A percentile compares a stretch with the other conserved stretches of the same genome.
Conservation (phyloP, 1,139 yeast species). For the Citeromyces hawaiiensis region DNA sequence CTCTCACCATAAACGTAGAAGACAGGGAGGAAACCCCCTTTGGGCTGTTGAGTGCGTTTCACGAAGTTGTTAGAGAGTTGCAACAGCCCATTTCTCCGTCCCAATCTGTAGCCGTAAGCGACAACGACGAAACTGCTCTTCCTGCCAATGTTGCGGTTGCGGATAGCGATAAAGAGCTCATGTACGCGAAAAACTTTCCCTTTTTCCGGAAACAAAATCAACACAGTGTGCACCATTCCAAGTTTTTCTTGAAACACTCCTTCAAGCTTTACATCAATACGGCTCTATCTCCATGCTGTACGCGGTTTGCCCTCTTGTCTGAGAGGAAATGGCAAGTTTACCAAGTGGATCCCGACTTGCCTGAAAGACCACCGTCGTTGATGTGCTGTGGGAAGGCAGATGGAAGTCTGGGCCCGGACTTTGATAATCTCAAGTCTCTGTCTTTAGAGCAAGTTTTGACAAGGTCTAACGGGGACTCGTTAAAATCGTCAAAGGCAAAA, state of each 20-base stretch:
- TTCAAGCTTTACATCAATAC: constrained; percentile 40
- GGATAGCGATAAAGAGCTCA: constrained; percentile 31
- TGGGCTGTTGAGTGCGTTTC: constrained; percentile 15
- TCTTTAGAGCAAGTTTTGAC: constrained; percentile 9
- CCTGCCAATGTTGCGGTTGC: constrained; percentile 10
- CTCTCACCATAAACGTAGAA: constrained; percentile 8
- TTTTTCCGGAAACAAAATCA: constrained; percentile 57
- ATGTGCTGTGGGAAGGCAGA: constrained; percentile 55
- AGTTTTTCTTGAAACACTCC: constrained; percentile 25
- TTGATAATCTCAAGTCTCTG: constrained; percentile 20
- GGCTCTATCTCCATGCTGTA: constrained; percentile 51
- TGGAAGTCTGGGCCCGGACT: constrained; percentile 50
- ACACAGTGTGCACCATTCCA: constrained; percentile 48
- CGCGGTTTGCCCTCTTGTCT: constrained; percentile 49
- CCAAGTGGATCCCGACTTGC: constrained; percentile 25
- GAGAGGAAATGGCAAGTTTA: constrained; percentile 67
- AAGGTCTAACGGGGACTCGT: constrained; percentile 11
- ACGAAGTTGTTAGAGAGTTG: constrained; percentile 16
- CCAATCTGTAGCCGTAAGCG: neutral
- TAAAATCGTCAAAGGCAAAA: constrained; percentile 9
- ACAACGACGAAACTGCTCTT: neutral
- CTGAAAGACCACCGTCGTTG: constrained; percentile 36
- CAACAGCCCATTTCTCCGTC: constrained; percentile 1
- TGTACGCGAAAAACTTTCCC: constrained; percentile 75
- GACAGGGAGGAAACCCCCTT: neutral